Evolutionary conservation across 352 stramenopile species (phyloP), one percentile per base, ranked within the genome.

Genomic region (Phytopythium vexans): DNA sequence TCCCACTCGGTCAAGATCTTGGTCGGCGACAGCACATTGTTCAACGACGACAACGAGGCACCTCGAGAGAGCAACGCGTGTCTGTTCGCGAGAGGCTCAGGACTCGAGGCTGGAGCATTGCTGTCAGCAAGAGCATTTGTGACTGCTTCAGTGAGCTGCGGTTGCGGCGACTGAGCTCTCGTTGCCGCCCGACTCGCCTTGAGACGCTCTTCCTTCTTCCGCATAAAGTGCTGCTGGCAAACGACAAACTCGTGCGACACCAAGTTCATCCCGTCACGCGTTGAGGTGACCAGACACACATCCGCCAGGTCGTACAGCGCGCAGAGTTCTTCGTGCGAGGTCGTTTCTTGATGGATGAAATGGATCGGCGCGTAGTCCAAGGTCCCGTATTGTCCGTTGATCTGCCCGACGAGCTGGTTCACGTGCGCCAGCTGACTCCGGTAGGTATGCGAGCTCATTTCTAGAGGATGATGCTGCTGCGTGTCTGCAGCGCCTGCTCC

Each of bases 311-410:
- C 84, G 58, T 97, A 97, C 5, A 96, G 68, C 15, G 88, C 88
- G 44, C 88, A 92, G 31, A 97, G 61, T 62, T 97, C 86, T 50
- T 96, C 88, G 53, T 94, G 81, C 6, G 71, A 73, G 15, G 82
- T 89, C 33, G 62, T 62, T 40, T 68, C 72, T 53, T 94, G 86
- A 60, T 95, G 87, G 41, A 97, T 94, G 67, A 95, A 97, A 53
- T 96, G 86, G 54, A 97, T 94, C n/a, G 88, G 88, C 14, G 78
- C 69, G 67, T 96, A 95, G 64, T 96, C 86, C 1, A 96, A 56
- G 35, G 81, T 91, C 4, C 86, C 85, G 64, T 88, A 97, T 35
- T 73, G 85, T 40, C 88, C 86, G 64, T 97, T 97, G 56, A 97
- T 95, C 6, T 86, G 79, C 0, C 86, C 86, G 2, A 97, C 87